A percentile compares a stretch with the other conserved stretches of the same genome.
phyloP scores from a whole-genome alignment of 2,329 filamentous ascomycete species.

The Pseudogymnoascus sp. region DNA sequence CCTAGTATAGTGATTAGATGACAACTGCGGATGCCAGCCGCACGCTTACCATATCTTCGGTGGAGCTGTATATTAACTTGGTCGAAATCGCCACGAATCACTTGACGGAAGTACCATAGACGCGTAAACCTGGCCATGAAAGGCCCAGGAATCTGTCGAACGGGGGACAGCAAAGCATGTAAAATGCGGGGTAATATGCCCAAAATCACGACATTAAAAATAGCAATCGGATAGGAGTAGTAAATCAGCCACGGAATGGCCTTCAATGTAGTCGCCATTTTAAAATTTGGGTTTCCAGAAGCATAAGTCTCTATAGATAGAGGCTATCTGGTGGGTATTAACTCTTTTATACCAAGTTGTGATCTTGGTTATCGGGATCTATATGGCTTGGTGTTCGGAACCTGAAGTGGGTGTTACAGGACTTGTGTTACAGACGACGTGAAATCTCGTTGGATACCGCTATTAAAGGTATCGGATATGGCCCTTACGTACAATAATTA shows the following conservation, averaged over 20 bases:
- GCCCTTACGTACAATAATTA: neutral
- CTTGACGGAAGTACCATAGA: constrained; percentile 35
- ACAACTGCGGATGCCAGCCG: neutral
- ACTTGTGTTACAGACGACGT: neutral
- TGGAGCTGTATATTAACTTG: constrained; percentile 34
- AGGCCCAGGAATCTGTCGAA: constrained; percentile 36
- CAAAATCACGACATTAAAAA: neutral
- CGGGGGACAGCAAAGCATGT: constrained; percentile 22
- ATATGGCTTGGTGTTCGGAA: neutral
- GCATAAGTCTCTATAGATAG: neutral
- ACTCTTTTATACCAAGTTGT: neutral
- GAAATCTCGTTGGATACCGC: neutral
- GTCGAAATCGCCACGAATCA: constrained; percentile 32
- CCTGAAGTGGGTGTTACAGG: too few species aligned
- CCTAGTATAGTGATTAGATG: constrained; percentile 17
- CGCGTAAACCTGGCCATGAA: constrained; percentile 36
- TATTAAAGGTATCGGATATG: neutral
- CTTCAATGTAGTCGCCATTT: neutral
- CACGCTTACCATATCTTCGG: constrained; percentile 28
- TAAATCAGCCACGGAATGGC: neutral
- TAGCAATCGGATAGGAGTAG: neutral
- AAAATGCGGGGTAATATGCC: neutral
- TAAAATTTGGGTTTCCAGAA: neutral
- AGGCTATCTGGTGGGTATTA: neutral
- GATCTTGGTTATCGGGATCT: neutral